Evolutionary conservation across 495 filamentous ascomycete species (phyloP), one percentile per base, ranked within the genome.

Genomic region (Friedmanniomyces simplex): DNA sequence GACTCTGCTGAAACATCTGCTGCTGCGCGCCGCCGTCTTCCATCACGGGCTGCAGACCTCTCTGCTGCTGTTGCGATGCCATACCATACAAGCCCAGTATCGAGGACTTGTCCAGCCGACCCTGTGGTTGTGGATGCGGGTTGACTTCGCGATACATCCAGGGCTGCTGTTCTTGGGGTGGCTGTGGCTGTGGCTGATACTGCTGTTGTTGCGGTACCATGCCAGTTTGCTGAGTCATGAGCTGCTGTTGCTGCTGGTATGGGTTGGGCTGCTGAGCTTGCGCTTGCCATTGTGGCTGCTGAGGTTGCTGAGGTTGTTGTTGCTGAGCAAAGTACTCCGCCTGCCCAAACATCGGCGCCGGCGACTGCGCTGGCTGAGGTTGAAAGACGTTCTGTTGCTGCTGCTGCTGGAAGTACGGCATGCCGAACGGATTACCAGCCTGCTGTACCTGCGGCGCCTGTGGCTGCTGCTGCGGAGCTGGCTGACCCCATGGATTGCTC

Each of bases 11-110:
- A 25, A 36, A 41, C 26, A 39, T 26, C 49, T 59, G 56, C 50
- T 59, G 48, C 37, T 12, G 71, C n/a, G 46, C 39, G 0, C 42
- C 21, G 21, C 49, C 47, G 39, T 66, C 54, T 51, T 66, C 61
- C 13, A 45, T 26, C 4, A 64, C 24, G 8, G 56, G 50, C n/a
- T 62, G 57, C 58, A 30, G 70, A 63, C 20, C 69, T 71, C 20
- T 71, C 68, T 8, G 84, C 80, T 6, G 84, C 81, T 7, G 86
- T 73, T 89, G 86, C 16, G 86, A 81, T 46, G 45, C 34, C 53
- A 88, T 77, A 68, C 84, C 85, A 72, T 91, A 98, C 5, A 98
- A 72, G 13, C 90, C 87, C 58, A 98, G 78, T 63, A 98, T 97
- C 48, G 83, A 84, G 12, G 80, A 81, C 63, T 95, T 98, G 66